phyloP scores from a whole-genome alignment of 148 eudicot genomes.

The Linanthus parryae region DNA sequence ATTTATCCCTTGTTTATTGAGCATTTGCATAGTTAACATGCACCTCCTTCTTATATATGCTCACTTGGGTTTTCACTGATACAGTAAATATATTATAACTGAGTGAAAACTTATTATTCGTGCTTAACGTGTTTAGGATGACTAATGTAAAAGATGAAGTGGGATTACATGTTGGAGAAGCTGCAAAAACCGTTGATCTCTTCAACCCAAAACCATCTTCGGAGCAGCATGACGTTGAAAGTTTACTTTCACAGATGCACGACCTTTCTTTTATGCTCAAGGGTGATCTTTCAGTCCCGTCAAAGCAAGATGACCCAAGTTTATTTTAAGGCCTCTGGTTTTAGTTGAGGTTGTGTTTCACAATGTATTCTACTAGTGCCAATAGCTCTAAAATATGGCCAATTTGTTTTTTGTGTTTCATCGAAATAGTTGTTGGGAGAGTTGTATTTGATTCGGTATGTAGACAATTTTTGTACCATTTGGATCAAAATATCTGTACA shows the following conservation, averaged over 20 bases:
- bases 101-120: too few species aligned
- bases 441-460: too few species aligned
- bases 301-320: slow-evolving; percentile 15
- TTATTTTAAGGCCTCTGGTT: background rate
- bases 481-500: too few species aligned
- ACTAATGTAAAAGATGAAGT: slow-evolving; percentile 19
- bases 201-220: slow-evolving; percentile 7
- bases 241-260: slow-evolving; percentile 73
- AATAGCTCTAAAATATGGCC: background rate
- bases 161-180: slow-evolving; percentile 16
- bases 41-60: too few species aligned
- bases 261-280: slow-evolving; percentile 86
- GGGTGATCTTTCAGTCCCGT: slow-evolving; percentile 53
- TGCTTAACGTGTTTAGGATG: slow-evolving; percentile 12
- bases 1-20: too few species aligned
- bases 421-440: too few species aligned
- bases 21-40: too few species aligned
- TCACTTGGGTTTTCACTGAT: too few species aligned
- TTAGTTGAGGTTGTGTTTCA: slow-evolving; percentile 1
- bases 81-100: too few species aligned
- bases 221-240: slow-evolving; percentile 34
- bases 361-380: background rate
- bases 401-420: too few species aligned
- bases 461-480: too few species aligned
- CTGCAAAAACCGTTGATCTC: slow-evolving; percentile 18